Evolutionary conservation across 345 rosid species (phyloP).

Genomic region (Limnanthes douglasii): DNA sequence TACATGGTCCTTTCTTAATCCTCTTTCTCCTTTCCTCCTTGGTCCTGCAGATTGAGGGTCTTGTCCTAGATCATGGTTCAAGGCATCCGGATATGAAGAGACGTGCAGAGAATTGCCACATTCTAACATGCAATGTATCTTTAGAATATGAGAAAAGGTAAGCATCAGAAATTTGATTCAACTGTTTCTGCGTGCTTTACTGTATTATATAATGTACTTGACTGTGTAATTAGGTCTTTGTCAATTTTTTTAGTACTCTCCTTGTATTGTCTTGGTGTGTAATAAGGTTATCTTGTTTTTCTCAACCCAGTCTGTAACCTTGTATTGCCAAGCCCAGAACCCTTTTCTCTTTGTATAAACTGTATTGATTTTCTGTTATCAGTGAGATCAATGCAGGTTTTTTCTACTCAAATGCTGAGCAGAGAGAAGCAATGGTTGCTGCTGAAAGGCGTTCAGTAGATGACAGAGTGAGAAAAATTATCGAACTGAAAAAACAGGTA

Average conservation of each 20-base stretch:
- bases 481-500: conserved; percentile 84
- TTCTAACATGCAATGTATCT: conserved; percentile 90
- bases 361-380: too few species aligned
- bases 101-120: conserved; percentile 85
- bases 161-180: not conserved
- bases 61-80: conserved; percentile 97
- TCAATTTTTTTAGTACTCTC: not conserved
- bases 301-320: too few species aligned
- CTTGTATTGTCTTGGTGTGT: too few species aligned
- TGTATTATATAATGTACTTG: not conserved
- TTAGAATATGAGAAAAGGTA: conserved; percentile 97
- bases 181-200: not conserved
- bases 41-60: conserved; percentile 98
- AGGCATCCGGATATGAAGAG: conserved; percentile 99
- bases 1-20: too few species aligned
- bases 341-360: too few species aligned
- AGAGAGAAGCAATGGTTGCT: conserved; percentile 94
- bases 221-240: too few species aligned
- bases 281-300: too few species aligned
- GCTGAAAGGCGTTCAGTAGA: conserved; percentile 91
- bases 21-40: too few species aligned
- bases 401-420: conserved; percentile 97
- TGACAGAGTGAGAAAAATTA: conserved; percentile 71
- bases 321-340: too few species aligned
- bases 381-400: conserved; percentile 99